Evolutionary conservation across 2,329 filamentous ascomycete genomes (phyloP), one percentile per base, ranked within the genome.

Genomic region (Fusarium sp.): DNA sequence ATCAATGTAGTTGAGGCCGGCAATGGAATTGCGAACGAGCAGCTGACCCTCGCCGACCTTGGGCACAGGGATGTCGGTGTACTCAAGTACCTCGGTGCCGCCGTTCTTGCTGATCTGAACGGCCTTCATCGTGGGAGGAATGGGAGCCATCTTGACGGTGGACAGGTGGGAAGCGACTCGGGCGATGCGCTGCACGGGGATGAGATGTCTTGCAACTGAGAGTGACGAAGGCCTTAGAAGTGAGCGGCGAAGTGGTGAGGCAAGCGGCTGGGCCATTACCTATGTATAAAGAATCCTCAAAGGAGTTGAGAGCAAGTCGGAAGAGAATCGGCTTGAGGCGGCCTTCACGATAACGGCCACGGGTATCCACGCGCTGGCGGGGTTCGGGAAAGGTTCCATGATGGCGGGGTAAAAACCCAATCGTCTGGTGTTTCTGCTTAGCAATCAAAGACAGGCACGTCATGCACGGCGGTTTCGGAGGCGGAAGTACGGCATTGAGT

Each of bases 1-100:
- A 83, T 98, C 95, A 79, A 98, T 97, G 84, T 90, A 98, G 84
- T 98, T 98, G 71, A 98, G 86, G 69, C 95, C 95, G 58, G 93
- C 88, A 81, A 90, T 93, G 73, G 92, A 90, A 83, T 97, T 97
- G 83, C 92, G 93, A 68, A 98, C 90, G 5, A 98, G 89, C 25
- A 98, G 83, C 76, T 97, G 88, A 68, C 91, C 92, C n/a, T 92
- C 89, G 39, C 89, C 86, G 3, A 89, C 89, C 59, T 87, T 84
- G 0, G 95, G 94, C 1, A 97, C 90, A 20, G 82, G 91, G 5
- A 95, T 82, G 79, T 94, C 90, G 78, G 88, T 92, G 83, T 92
- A 91, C 79, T 95, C 85, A 14, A 95, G 87, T 78, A 94, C 95
- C 68, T 94, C 90, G 57, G 89, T 86, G 78, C 93, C 93, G 75